phyloP scores from a whole-genome alignment of 768 basidiomycete genomes.

The Macrocybe gigantea region DNA sequence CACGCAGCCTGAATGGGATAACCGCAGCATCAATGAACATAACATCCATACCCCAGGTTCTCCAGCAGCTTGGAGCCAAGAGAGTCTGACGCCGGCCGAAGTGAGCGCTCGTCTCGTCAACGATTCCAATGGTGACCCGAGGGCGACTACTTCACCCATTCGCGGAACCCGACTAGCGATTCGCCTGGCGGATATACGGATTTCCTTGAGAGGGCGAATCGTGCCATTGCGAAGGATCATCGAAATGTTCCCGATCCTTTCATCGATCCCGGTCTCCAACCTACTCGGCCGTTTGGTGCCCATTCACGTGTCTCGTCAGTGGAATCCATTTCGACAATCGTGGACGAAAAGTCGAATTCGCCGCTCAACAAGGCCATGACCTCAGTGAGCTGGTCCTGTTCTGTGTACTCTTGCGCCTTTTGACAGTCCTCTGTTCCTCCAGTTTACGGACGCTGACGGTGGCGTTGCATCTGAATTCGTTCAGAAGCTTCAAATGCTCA shows the following conservation, averaged over 20 bases:
- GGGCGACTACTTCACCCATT: slow-evolving; percentile 41
- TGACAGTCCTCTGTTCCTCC: slow-evolving; percentile 4
- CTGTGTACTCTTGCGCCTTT: neutral
- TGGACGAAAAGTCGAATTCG: slow-evolving; percentile 86
- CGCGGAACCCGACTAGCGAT: slow-evolving; percentile 25
- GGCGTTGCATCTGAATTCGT: slow-evolving; percentile 89
- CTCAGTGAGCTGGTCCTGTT: slow-evolving; percentile 44
- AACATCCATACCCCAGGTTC: slow-evolving; percentile 40
- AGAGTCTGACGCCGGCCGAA: slow-evolving; percentile 43
- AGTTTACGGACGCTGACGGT: slow-evolving; percentile 94
- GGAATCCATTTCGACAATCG: slow-evolving; percentile 89
- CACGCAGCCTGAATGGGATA: slow-evolving; percentile 74
- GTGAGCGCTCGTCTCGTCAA: slow-evolving; percentile 28
- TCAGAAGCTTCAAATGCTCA: slow-evolving; percentile 71
- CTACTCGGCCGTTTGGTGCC: slow-evolving; percentile 69
- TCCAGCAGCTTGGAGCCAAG: slow-evolving; percentile 61
- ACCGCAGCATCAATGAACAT: slow-evolving; percentile 45
- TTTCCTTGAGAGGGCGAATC: slow-evolving; percentile 85
- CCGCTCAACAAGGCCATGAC: slow-evolving; percentile 93
- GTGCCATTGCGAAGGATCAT: slow-evolving; percentile 75
- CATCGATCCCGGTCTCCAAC: slow-evolving; percentile 55
- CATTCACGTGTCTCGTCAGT: slow-evolving; percentile 80
- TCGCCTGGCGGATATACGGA: slow-evolving; percentile 52
- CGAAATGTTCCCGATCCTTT: slow-evolving; percentile 82
- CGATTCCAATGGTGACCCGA: slow-evolving; percentile 54